Percentiles rank a stretch among this genome's conserved stretches.
phyloP scores from a whole-genome alignment of 1,284 basidiomycete genomes.

The Lignosus rhinocerotis region DNA sequence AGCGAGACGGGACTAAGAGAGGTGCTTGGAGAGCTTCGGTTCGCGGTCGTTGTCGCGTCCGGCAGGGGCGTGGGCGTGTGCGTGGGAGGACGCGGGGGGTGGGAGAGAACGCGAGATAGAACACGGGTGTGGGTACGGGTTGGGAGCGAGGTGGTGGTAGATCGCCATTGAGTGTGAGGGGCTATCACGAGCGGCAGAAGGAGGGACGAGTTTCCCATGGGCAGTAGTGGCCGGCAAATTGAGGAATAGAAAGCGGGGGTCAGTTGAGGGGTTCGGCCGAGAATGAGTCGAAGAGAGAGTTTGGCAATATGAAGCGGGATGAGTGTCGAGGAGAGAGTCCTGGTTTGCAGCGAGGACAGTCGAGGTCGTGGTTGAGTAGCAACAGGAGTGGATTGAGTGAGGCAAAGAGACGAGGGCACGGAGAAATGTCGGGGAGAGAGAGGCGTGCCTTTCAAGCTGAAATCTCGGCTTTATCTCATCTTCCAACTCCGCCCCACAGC shows the following conservation, averaged over 20 bases:
- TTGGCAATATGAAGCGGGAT: not conserved
- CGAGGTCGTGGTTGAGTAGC: too few species aligned
- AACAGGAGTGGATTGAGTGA: too few species aligned
- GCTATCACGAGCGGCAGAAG: slow-evolving; percentile 19
- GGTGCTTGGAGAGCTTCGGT: slow-evolving; percentile 6
- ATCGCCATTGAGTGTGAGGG: slow-evolving; percentile 20
- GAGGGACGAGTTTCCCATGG: slow-evolving; percentile 6
- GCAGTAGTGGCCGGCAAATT: slow-evolving; percentile 23
- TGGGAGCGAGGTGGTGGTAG: slow-evolving; percentile 1
- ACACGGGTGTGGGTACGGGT: slow-evolving; percentile 8
- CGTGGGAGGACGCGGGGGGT: not conserved
- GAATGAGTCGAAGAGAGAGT: slow-evolving; percentile 6
- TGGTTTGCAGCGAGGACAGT: too few species aligned
- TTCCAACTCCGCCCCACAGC: slow-evolving; percentile 28
- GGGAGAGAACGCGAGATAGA: slow-evolving; percentile 14
- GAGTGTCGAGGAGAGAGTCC: not conserved
- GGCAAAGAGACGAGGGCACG: too few species aligned
- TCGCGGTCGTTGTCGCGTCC: slow-evolving; percentile 6
- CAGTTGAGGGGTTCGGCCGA: slow-evolving; percentile 14
- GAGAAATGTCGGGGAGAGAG: slow-evolving; percentile 13
- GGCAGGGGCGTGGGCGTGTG: slow-evolving; percentile 5
- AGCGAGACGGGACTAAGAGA: not conserved
- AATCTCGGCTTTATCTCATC: slow-evolving; percentile 30
- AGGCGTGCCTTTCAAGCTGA: slow-evolving; percentile 23
- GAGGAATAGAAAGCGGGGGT: slow-evolving; percentile 6